Base-by-base conservation (phyloP, 2,329 filamentous ascomycete species). In the Stemphylium vesicarium region DNA sequence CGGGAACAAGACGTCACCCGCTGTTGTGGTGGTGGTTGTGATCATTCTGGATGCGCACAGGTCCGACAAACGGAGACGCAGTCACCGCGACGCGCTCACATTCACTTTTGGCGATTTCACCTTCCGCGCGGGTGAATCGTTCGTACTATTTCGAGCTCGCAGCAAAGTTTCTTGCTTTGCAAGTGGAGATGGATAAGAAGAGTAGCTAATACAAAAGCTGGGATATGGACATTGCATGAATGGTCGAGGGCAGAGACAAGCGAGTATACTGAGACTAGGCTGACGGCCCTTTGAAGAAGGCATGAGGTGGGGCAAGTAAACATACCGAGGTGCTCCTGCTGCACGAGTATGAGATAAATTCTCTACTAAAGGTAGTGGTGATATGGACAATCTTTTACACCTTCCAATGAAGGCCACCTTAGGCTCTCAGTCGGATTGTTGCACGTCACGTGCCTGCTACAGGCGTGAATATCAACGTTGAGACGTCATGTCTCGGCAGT, bases 401-500 rank as follows among this genome's bases (percentile, higher is more conserved):
- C 20, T 40, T 26, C 20, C n/a, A 26, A 22, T 24, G 12, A n/a
- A 7, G 37, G 33, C 20, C 11, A 7, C 8, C 7, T 39, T 4
- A 13, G 9, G 35, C 20, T 46, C 22, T 37, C 13, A 39, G 18
- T 10, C n/a, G 13, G 10, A 22, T 9, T 22, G 5, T 39, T 29
- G 2, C 7, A 31, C 12, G 33, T 16, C 24, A 24, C 24, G 11
- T 20, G 9, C 15, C 4, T 38, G 6, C 15, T 8, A 7, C 8
- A 31, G 15, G 15, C 9, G 11, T 39, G 22, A 41, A n/a, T 11
- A 9, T 29, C 26, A 29, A 29, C 9, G 3, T 15, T 38, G 42
- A 26, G n/a, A 18, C 24, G 7, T 49, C 40, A 66, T 16, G 56
- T 36, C 38, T 68, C 62, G 38, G 61, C 54, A 20, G 57, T 58